Conservation (phyloP, 2,329 filamentous ascomycete species). For the Stachybotrys elegans region DNA sequence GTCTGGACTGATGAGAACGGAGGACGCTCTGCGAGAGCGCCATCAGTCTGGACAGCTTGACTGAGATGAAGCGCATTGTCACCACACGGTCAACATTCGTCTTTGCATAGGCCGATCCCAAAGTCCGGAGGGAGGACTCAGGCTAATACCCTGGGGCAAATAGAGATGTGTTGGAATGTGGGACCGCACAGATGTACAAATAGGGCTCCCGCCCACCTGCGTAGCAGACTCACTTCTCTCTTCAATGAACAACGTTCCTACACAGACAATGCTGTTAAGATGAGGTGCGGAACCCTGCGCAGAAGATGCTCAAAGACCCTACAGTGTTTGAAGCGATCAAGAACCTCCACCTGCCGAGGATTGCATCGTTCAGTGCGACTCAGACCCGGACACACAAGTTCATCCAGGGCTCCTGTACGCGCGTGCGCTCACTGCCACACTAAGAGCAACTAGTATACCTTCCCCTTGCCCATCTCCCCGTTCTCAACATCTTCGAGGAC, state of each 20-base stretch:
- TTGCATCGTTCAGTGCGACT: slow-evolving; percentile 1
- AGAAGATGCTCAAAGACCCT: no score
- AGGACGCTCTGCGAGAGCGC: background rate
- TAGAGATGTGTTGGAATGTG: no score
- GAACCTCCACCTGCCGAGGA: background rate
- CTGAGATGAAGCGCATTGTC: background rate
- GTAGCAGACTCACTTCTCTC: no score
- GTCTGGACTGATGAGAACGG: background rate
- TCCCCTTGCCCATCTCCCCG: background rate
- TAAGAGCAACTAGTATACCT: background rate
- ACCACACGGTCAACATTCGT: background rate
- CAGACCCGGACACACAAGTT: background rate
- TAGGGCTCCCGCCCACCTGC: no score
- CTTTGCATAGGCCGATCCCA: no score
- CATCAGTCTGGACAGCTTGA: background rate
- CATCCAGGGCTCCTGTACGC: slow-evolving; percentile 3
- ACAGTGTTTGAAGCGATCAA: background rate
- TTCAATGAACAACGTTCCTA: no score
- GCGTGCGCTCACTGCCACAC: background rate
- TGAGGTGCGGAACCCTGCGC: background rate
- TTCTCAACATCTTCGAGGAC: background rate
- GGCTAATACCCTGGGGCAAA: no score
- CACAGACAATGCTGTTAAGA: no score
- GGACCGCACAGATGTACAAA: no score
- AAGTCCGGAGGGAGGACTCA: no score